Conservation (phyloP, 495 filamentous ascomycete genomes). For the Xylaria flabelliformis region DNA sequence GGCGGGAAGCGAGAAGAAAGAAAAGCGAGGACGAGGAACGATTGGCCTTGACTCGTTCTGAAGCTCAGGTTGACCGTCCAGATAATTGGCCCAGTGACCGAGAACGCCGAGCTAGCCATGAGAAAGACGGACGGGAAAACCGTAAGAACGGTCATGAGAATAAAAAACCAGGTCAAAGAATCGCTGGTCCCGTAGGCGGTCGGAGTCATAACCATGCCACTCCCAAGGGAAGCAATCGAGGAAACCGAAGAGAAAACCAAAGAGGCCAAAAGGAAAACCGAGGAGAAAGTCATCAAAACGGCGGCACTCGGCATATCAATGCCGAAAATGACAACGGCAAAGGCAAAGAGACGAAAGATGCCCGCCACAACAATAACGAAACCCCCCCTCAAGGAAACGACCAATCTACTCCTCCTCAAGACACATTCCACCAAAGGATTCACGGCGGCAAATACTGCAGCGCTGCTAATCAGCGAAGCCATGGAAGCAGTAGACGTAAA, state of each 20-base stretch:
- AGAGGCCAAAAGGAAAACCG: background rate
- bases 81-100: background rate
- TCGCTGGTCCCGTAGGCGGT: background rate
- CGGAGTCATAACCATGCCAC: background rate
- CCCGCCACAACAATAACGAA: background rate
- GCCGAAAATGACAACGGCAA: background rate
- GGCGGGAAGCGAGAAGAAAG: background rate
- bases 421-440: background rate
- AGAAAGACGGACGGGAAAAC: background rate
- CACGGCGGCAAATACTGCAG: background rate
- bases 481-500: background rate
- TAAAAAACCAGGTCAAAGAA: background rate
- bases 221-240: background rate
- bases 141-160: background rate
- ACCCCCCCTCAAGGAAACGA: background rate
- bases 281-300: background rate
- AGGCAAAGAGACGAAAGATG: background rate
- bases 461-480: background rate
- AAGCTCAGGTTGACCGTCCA: background rate
- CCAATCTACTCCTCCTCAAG: background rate
- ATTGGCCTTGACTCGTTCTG: background rate
- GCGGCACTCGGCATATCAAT: background rate
- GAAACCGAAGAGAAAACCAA: background rate
- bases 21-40: background rate
- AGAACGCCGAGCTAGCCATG: background rate